Base-by-base conservation (phyloP, 805 yeast genomes). In the Wilhelminamyces savonicus region DNA sequence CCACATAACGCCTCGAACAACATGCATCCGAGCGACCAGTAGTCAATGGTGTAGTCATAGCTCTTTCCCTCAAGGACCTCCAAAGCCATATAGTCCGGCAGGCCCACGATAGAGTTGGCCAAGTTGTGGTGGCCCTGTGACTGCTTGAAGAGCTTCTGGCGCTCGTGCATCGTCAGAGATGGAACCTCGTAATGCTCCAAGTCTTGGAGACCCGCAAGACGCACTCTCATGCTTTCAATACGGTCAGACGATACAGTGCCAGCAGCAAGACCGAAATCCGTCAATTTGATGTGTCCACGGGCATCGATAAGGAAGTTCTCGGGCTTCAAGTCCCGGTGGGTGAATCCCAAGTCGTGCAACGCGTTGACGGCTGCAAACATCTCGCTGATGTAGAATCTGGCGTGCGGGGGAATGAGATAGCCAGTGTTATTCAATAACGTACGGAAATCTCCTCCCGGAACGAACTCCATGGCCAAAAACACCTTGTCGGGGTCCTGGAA, bases 381-480 rank as follows among this genome's bases (percentile, higher is more conserved):
- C 59, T 92, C 97, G 39, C 90, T 78, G 41, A 92, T 74, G 54
- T 92, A 92, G 61, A 92, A 92, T 35, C 97, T 74, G 1, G 97
- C 94, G 52, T 92, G 98, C 3, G 94, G 87, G 2, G 97, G 95
- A 37, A 85, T 83, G 43, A 92, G 65, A 34, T 82, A 83, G 21
- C 95, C 95, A 5, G 97, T 90, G 54, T 88, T 90, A 56, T 87
- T 88, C 41, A 92, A 72, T 36, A 92, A 62, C 0, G 98, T 92
- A 52, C 99, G 78, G 65, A 85, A 92, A 54, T 92, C 99, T 31
- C 99, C 99, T 35, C 99, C 99, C 7, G 99, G 97, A n/a, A 92
- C 98, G 56, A 84, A 92, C 55, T 92, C 98, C 99, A 92, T 92
- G 2, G 98, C 98, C 49, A 92, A 67, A 46, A 85, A 92, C 18